Conservation (phyloP, 2,329 filamentous ascomycete species). For the Alternaria conjuncta region DNA sequence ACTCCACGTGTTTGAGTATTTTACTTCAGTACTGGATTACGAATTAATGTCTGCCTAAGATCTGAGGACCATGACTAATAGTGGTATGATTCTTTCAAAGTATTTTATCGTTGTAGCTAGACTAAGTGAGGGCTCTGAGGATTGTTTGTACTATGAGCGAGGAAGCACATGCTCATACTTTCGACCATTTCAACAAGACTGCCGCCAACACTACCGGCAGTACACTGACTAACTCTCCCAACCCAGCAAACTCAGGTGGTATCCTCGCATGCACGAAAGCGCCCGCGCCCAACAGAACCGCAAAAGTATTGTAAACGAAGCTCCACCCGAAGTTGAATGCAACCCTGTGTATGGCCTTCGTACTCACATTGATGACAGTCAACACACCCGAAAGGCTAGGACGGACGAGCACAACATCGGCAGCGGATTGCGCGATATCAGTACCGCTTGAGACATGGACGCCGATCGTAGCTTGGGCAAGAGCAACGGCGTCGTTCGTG, state of each 20-base stretch:
- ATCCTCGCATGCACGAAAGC: conserved; percentile 61
- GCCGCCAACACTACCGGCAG: conserved; percentile 70
- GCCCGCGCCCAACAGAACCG: conserved; percentile 70
- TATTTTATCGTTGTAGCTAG: not conserved
- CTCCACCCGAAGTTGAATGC: conserved; percentile 75
- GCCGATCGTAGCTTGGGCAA: conserved; percentile 73
- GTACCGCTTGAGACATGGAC: conserved; percentile 66
- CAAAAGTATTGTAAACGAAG: conserved; percentile 73
- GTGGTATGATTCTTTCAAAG: not conserved
- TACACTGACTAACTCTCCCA: conserved; percentile 77
- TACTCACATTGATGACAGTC: conserved; percentile 61
- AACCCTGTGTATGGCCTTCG: conserved; percentile 50
- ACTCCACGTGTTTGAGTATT: not conserved
- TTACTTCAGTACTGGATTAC: not conserved
- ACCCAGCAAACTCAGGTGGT: conserved; percentile 69
- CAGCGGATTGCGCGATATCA: conserved; percentile 70
- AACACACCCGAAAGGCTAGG: conserved; percentile 57
- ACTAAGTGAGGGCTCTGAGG: not conserved
- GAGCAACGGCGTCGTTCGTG: conserved; percentile 78
- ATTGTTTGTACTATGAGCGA: not conserved
- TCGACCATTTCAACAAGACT: conserved; percentile 52
- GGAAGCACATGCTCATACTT: conserved; percentile 11
- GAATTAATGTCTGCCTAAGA: not conserved
- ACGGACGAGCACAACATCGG: conserved; percentile 72
- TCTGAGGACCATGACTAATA: not conserved